Evolutionary conservation across 2,329 filamentous ascomycete species (phyloP).

Genomic region (Pseudocercospora crystallina): DNA sequence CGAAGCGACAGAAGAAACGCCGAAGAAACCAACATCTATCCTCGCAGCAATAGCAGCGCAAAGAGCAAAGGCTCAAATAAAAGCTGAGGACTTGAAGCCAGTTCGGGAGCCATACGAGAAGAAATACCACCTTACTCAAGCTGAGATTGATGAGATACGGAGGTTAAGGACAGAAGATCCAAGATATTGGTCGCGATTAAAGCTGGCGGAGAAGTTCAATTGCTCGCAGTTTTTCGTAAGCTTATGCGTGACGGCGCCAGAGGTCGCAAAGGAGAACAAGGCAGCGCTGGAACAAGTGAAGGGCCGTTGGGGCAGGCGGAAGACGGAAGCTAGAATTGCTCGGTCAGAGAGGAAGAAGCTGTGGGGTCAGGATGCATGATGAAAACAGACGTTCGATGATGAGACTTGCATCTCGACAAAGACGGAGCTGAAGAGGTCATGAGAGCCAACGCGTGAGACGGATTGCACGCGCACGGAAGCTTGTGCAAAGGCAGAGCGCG

Average conservation of each 20-base stretch:
- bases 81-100: conserved; percentile 45
- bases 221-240: conserved; percentile 64
- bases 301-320: conserved; percentile 60
- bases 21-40: conserved; percentile 15
- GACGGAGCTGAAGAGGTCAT: too few species aligned
- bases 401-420: too few species aligned
- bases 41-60: conserved; percentile 26
- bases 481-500: too few species aligned
- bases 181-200: conserved; percentile 58
- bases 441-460: too few species aligned
- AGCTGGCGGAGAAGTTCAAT: conserved; percentile 62
- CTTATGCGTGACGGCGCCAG: conserved; percentile 56
- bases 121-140: conserved; percentile 60
- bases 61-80: conserved; percentile 19
- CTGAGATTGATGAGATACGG: conserved; percentile 61
- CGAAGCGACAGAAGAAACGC: conserved; percentile 20
- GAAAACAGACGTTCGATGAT: too few species aligned
- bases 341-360: conserved; percentile 58
- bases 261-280: conserved; percentile 40
- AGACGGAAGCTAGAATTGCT: conserved; percentile 62
- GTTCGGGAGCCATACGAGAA: conserved; percentile 55
- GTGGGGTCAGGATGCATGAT: conserved; percentile 60
- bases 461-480: too few species aligned
- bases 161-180: conserved; percentile 56
- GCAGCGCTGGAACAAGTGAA: conserved; percentile 55